A percentile compares a stretch with the other conserved stretches of the same genome.
These are phyloP conservation scores for Leersia perrieri DNA, from an alignment of 176 grass and related monocot genomes.

Conservation along the genomic window DNA sequence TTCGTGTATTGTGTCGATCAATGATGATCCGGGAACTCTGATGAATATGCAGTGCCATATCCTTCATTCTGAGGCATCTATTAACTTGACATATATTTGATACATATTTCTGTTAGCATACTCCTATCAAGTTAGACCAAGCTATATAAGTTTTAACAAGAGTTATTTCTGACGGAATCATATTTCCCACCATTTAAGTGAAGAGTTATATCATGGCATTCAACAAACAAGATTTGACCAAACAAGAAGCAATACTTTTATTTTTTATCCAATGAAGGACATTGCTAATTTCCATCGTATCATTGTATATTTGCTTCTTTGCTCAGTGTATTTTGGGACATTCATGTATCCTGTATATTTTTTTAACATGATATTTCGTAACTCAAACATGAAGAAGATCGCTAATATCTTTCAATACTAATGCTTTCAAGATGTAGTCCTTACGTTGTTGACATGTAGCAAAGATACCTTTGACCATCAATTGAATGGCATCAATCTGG, in stretches of 20 bases:
- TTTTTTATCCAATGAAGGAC: background rate
- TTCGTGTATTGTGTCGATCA: background rate
- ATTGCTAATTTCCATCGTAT: background rate
- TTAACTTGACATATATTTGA: background rate
- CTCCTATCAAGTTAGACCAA: background rate
- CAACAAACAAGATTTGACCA: background rate
- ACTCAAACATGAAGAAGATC: too few relatives aligned
- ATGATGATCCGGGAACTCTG: background rate
- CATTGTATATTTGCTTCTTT: background rate
- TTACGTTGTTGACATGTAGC: too few relatives aligned
- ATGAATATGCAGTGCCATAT: background rate
- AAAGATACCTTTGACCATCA: too few relatives aligned
- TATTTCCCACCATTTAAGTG: background rate
- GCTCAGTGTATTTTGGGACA: background rate
- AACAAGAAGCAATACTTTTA: background rate
- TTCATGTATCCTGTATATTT: background rate
- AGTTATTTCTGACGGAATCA: background rate
- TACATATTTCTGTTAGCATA: background rate
- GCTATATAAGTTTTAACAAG: background rate
- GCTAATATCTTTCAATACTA: too few relatives aligned
- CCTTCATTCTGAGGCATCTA: background rate
- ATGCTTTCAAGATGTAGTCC: too few relatives aligned
- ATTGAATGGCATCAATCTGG: too few relatives aligned
- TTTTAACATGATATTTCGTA: too few relatives aligned
- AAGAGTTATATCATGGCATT: background rate